Evolutionary conservation across 352 stramenopile species (phyloP).

Genomic region (Phytophthora pistaciae): DNA sequence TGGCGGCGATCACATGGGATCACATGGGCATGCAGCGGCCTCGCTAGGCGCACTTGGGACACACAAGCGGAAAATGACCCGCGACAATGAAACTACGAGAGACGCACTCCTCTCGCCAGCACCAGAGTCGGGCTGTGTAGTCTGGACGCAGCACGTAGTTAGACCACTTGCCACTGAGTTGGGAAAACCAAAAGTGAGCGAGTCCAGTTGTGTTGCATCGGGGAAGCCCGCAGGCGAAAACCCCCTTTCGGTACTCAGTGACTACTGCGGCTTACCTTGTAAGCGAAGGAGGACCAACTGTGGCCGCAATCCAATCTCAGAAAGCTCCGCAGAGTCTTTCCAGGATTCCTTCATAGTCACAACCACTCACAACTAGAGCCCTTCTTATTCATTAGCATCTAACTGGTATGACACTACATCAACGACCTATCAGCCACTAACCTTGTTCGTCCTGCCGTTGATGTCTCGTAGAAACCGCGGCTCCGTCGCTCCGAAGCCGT

Average conservation of each 20-base stretch:
- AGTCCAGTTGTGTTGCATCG: conserved; percentile 8
- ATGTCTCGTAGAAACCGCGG: no score
- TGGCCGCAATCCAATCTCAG: not conserved
- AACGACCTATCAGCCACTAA: not conserved
- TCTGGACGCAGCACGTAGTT: not conserved
- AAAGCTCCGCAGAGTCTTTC: conserved; percentile 1
- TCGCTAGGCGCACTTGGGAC: no score
- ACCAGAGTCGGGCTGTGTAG: not conserved
- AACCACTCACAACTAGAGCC: conserved; percentile 3
- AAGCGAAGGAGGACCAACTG: not conserved
- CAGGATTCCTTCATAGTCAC: conserved; percentile 1
- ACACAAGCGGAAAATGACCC: no score
- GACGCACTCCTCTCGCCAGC: not conserved
- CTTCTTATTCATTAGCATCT: conserved; percentile 4
- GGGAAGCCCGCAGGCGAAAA: conserved; percentile 2
- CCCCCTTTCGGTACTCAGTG: not conserved
- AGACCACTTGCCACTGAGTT: not conserved
- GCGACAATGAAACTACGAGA: not conserved
- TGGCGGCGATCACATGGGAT: no score
- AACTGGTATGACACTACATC: not conserved
- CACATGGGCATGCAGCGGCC: no score
- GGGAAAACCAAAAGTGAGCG: not conserved
- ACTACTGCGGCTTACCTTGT: conserved; percentile 2
- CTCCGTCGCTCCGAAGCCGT: no score
- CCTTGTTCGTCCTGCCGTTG: no score